These are phyloP conservation scores for Helianthus tuberosus DNA, from an alignment of 129 eudicot species.

Conservation along the genomic window DNA sequence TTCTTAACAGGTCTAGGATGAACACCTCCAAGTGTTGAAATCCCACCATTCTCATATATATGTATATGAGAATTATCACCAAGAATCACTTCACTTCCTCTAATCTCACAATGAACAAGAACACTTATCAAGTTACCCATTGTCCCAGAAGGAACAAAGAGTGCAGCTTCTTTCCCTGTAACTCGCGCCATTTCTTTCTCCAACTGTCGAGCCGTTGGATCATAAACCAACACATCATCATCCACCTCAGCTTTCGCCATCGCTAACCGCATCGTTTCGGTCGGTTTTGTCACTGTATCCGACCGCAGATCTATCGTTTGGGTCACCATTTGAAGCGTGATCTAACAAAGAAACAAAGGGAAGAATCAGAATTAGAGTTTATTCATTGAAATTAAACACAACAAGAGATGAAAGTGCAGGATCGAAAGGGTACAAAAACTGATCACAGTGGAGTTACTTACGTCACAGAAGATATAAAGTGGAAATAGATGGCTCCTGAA, in stretches of 20 bases:
- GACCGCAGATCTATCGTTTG: slow-evolving; percentile 84
- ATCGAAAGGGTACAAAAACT: slow-evolving; percentile 21
- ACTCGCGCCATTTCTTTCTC: slow-evolving; percentile 81
- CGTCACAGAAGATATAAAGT: slow-evolving; percentile 10
- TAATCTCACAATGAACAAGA: slow-evolving; percentile 78
- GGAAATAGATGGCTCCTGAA: slow-evolving; percentile 14
- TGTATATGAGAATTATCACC: slow-evolving; percentile 90
- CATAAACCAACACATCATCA: slow-evolving; percentile 76
- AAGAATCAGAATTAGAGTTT: neutral
- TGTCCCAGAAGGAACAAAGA: slow-evolving; percentile 97
- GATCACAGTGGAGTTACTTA: neutral
- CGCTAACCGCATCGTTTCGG: slow-evolving; percentile 84
- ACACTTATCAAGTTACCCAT: slow-evolving; percentile 96
- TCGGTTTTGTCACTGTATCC: slow-evolving; percentile 95
- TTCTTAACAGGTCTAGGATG: slow-evolving; percentile 84
- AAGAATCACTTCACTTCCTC: slow-evolving; percentile 97
- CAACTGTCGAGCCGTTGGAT: slow-evolving; percentile 85
- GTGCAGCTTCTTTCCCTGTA: slow-evolving; percentile 81
- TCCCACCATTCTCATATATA: slow-evolving; percentile 94
- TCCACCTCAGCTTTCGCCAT: slow-evolving; percentile 98
- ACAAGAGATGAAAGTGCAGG: neutral
- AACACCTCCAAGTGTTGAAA: slow-evolving; percentile 96
- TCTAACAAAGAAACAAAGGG: slow-evolving; percentile 5
- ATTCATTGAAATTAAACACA: too few relatives aligned
- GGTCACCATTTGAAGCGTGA: slow-evolving; percentile 52